A percentile compares a stretch with the other conserved stretches of the same genome.
These are phyloP conservation scores for Pseudoneurospora amorphoporcata DNA, from an alignment of 495 filamentous ascomycete genomes.

Conservation along the genomic window DNA sequence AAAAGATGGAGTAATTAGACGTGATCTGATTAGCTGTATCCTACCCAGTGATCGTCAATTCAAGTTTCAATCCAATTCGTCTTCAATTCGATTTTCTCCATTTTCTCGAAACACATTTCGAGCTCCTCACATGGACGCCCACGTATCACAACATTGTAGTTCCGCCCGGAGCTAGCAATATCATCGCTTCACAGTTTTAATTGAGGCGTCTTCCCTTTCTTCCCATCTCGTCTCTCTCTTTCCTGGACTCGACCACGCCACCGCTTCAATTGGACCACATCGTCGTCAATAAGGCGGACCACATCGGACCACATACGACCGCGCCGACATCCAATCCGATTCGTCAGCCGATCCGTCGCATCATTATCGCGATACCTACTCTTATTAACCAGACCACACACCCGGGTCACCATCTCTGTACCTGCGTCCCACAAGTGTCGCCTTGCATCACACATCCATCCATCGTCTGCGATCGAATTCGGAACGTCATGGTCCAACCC, in stretches of 20 bases:
- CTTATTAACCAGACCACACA: not conserved
- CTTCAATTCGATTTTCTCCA: not conserved
- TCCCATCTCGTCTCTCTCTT: not conserved
- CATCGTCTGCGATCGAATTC: not conserved
- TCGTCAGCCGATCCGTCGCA: not conserved
- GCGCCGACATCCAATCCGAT: not conserved
- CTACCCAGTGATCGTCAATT: not conserved
- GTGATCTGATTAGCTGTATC: not conserved
- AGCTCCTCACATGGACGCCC: not conserved
- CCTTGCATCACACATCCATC: not conserved
- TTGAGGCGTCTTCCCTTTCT: not conserved
- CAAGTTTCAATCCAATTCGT: not conserved
- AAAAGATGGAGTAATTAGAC: not conserved
- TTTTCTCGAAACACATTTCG: not conserved
- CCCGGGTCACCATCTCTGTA: not conserved
- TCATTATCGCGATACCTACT: not conserved
- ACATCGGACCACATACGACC: not conserved
- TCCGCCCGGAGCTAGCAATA: not conserved
- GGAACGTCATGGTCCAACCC: not conserved
- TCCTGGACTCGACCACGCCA: too few relatives aligned
- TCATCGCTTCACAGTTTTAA: not conserved
- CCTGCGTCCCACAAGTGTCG: not conserved
- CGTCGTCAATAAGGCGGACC: not conserved
- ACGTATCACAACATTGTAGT: not conserved
- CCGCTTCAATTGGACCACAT: not conserved